phyloP scores from a whole-genome alignment of 441 rosid species.

The Pelargonium fulgidum region DNA sequence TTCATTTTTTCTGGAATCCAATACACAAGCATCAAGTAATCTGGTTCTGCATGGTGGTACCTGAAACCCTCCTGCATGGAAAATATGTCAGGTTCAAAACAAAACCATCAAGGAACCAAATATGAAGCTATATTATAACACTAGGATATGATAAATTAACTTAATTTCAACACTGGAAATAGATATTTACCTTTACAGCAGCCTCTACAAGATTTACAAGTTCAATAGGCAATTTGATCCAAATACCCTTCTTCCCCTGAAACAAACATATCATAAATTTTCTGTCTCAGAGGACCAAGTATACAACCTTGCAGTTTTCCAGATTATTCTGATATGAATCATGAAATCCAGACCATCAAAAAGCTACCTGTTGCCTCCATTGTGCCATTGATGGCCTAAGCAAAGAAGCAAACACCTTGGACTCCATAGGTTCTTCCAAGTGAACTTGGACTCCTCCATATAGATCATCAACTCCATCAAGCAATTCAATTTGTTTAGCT shows the following conservation, averaged over 20 bases:
- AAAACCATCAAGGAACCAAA: no score
- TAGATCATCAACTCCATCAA: slow-evolving; percentile 43
- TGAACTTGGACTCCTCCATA: slow-evolving; percentile 72
- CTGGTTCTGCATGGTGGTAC: slow-evolving; percentile 84
- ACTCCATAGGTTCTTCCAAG: slow-evolving; percentile 46
- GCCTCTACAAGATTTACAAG: slow-evolving; percentile 56
- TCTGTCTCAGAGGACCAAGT: background rate
- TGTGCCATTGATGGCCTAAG: slow-evolving; percentile 50
- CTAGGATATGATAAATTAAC: background rate
- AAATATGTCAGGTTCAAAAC: slow-evolving; percentile 5
- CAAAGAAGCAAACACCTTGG: slow-evolving; percentile 40
- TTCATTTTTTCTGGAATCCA: slow-evolving; percentile 62
- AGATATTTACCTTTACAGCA: slow-evolving; percentile 56
- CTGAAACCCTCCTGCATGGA: slow-evolving; percentile 73
- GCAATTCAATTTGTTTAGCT: slow-evolving; percentile 18
- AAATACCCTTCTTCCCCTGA: slow-evolving; percentile 76
- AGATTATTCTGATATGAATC: background rate
- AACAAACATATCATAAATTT: slow-evolving; percentile 9
- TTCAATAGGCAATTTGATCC: slow-evolving; percentile 78
- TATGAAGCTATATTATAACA: background rate
- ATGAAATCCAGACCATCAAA: background rate
- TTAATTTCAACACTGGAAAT: background rate
- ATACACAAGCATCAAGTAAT: slow-evolving; percentile 69
- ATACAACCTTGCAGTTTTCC: background rate
- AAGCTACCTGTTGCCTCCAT: slow-evolving; percentile 67